phyloP scores from a whole-genome alignment of 257 asterid genomes.

The Gentiana macrophylla region DNA sequence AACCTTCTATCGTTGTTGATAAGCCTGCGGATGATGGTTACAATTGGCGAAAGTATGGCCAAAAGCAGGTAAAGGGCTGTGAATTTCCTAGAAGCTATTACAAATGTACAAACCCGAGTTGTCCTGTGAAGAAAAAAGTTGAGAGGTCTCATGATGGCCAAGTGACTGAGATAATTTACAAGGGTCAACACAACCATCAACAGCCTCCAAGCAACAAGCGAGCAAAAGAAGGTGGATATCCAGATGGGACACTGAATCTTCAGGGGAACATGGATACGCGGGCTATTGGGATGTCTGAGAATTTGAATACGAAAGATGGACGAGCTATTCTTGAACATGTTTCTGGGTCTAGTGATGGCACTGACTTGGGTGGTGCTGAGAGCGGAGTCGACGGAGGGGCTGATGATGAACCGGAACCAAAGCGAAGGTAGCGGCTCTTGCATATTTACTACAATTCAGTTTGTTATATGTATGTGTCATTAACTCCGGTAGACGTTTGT shows the following conservation, averaged over 20 bases:
- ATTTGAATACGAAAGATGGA: constrained; percentile 33
- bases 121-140: constrained; percentile 75
- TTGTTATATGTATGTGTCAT: background rate
- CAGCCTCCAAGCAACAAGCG: constrained; percentile 42
- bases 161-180: constrained; percentile 42
- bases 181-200: constrained; percentile 76
- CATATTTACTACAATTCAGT: background rate
- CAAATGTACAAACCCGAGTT: constrained; percentile 52
- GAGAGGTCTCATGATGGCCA: constrained; percentile 48
- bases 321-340: constrained; percentile 48
- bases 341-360: constrained; percentile 70
- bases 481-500: background rate
- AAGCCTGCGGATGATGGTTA: constrained; percentile 51
- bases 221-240: constrained; percentile 35
- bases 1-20: constrained; percentile 33
- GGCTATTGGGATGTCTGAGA: constrained; percentile 28
- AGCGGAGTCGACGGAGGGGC: constrained; percentile 39
- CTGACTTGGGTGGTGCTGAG: constrained; percentile 44
- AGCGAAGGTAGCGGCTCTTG: constrained; percentile 46
- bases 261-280: constrained; percentile 29
- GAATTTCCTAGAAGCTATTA: constrained; percentile 57
- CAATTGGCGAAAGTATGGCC: constrained; percentile 54
- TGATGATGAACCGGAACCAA: constrained; percentile 66
- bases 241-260: constrained; percentile 24
- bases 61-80: constrained; percentile 49